Percentiles rank a stretch among this genome's conserved stretches.
Evolutionary conservation across 2,329 filamentous ascomycete species (phyloP).

Genomic region (Aureobasidium sp.): DNA sequence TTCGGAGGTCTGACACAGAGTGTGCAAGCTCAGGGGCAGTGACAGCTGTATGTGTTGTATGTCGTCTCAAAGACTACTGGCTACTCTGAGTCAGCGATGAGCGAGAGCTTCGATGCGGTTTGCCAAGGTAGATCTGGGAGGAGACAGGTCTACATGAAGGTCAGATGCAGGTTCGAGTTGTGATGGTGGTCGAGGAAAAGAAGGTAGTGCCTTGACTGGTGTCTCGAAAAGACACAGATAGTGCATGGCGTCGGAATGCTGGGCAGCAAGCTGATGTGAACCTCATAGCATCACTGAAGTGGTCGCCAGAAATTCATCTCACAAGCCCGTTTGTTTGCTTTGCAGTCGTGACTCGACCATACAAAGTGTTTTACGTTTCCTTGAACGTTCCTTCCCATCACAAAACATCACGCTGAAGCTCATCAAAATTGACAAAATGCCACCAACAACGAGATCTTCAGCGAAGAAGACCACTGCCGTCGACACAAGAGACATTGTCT

Average conservation of each 20-base stretch:
- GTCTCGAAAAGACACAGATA: not conserved
- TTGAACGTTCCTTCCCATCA: not conserved
- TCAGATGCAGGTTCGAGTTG: not conserved
- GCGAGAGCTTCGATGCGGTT: no score
- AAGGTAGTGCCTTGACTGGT: not conserved
- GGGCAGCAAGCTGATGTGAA: not conserved
- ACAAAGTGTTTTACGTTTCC: not conserved
- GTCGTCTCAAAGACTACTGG: no score
- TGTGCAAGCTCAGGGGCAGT: no score
- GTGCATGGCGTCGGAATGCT: not conserved
- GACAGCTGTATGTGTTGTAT: no score
- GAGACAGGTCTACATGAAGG: no score
- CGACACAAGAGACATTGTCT: not conserved
- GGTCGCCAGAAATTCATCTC: not conserved
- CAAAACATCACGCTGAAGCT: not conserved
- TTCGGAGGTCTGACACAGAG: no score
- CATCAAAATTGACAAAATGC: not conserved
- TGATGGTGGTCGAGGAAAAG: not conserved
- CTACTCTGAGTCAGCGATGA: no score
- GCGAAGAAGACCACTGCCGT: not conserved
- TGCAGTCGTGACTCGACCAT: not conserved
- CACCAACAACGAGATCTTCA: not conserved
- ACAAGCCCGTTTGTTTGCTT: not conserved
- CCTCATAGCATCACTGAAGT: not conserved
- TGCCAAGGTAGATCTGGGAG: conserved; percentile 21